Conservation (phyloP, 1,284 basidiomycete species). For the Sporisorium scitamineum region DNA sequence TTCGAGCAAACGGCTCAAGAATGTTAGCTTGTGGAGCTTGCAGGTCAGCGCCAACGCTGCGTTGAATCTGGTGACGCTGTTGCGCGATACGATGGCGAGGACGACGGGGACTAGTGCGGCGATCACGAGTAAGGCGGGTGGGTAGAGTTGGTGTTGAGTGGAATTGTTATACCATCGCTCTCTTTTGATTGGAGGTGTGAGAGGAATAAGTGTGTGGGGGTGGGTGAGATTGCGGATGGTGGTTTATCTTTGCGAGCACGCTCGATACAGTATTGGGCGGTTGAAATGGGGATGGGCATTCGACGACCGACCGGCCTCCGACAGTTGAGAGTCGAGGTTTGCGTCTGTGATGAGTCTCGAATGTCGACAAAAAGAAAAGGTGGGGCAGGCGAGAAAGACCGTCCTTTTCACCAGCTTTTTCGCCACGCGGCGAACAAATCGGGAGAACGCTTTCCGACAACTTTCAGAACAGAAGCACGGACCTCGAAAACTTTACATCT, state of each 20-base stretch:
- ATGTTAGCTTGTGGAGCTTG: constrained; percentile 65
- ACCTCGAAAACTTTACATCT: background rate
- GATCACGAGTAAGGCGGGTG: constrained; percentile 5
- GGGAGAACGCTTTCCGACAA: constrained; percentile 14
- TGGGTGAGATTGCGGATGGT: background rate
- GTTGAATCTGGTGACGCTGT: constrained; percentile 41
- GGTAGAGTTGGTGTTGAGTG: background rate
- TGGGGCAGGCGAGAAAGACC: too few relatives aligned
- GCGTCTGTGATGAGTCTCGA: too few relatives aligned
- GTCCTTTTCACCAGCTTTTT: too few relatives aligned
- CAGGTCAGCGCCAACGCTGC: constrained; percentile 50
- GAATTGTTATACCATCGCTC: background rate
- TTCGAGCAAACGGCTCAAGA: constrained; percentile 57
- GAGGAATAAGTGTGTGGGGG: background rate
- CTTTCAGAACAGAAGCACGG: constrained; percentile 10
- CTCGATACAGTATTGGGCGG: too few relatives aligned
- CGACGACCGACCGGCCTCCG: too few relatives aligned
- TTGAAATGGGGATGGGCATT: too few relatives aligned
- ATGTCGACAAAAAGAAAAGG: too few relatives aligned
- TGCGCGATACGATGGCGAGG: constrained; percentile 45
- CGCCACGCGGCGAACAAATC: background rate
- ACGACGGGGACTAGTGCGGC: constrained; percentile 21
- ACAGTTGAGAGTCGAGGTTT: too few relatives aligned
- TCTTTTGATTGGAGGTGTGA: background rate
- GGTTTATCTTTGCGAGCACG: background rate